Evolutionary conservation across 768 basidiomycete genomes (phyloP), one percentile per base, ranked within the genome.

Genomic region (Leccinellum luteum): DNA sequence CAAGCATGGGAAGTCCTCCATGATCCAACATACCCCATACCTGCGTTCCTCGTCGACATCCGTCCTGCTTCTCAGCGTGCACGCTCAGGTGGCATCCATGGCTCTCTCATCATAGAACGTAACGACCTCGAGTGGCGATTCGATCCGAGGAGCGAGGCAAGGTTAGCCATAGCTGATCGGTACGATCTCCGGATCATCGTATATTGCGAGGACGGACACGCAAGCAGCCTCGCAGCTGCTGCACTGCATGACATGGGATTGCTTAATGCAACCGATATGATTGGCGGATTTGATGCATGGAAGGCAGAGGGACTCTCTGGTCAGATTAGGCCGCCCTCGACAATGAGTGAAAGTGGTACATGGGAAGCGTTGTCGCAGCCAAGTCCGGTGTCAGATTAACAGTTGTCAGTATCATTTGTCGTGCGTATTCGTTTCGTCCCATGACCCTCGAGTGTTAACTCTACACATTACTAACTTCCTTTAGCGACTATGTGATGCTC

Each of bases 61-160:
- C 84, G 90, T 7, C 81, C 89, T 0, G 80, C 76, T 38, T 78
- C 77, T 6, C 82, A 89, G 68, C 80, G 90, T 15, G 76, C 76
- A 6, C 68, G 67, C 48, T 74, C 81, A 31, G 90, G 90, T 0
- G 78, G 73, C 0, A 86, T 92, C 54, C 77, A 76, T 8, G 88
- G 90, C 0, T 80, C 89, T n/a, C 73, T 91, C 55, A 73, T 88
- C 54, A 81, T 92, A 56, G 90, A 91, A 64, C 79, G 90, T 23
- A 91, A 89, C 65, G 81, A 85, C 6, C 78, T 92, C 53, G 90
- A 92, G 69, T 90, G 89, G 88, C 80, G 83, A 23, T 85, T 92
- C 61, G 90, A 92, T 70, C 90, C 90, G 4, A 78, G 87, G 55
- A 78, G 74, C 61, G 75, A 79, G 6, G 75, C 80, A 13, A 76